phyloP scores from a whole-genome alignment of 83 land plant genomes.

The Larix sibirica region DNA sequence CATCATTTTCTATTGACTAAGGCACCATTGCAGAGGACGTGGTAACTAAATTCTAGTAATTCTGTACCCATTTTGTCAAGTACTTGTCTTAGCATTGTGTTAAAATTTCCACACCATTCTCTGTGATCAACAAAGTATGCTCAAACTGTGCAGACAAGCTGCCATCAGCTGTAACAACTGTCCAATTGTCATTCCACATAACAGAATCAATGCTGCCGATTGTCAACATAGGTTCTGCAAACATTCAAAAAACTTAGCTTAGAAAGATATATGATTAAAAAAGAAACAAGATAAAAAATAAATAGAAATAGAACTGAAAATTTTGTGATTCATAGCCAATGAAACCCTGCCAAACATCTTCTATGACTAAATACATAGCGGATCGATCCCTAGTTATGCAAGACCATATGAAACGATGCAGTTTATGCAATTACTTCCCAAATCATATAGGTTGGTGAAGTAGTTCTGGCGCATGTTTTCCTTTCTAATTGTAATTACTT shows the following conservation, averaged over 20 bases:
- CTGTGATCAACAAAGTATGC: conserved; percentile 81
- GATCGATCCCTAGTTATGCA: not conserved
- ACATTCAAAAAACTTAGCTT: not conserved
- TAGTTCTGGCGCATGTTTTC: not conserved
- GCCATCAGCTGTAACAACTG: conserved; percentile 89
- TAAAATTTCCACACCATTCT: conserved; percentile 84
- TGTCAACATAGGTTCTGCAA: conserved; percentile 94
- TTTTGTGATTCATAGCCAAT: not conserved
- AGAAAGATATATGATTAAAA: no score
- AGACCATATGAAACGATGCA: not conserved
- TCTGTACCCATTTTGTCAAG: no score
- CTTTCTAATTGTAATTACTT: not conserved
- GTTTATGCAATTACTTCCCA: not conserved
- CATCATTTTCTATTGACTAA: no score
- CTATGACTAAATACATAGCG: not conserved
- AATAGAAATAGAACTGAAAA: not conserved
- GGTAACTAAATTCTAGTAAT: no score
- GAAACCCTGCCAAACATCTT: not conserved
- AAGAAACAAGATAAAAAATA: not conserved
- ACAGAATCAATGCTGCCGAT: conserved; percentile 69
- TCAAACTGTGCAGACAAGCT: conserved; percentile 93
- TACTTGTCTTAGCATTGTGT: conserved; percentile 39
- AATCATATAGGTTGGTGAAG: not conserved
- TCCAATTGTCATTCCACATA: conserved; percentile 92
- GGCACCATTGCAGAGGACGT: no score